Percentiles rank a stretch among this genome's conserved stretches.
phyloP scores from a whole-genome alignment of 306 rosid genomes.

The Medicago ruthenica region DNA sequence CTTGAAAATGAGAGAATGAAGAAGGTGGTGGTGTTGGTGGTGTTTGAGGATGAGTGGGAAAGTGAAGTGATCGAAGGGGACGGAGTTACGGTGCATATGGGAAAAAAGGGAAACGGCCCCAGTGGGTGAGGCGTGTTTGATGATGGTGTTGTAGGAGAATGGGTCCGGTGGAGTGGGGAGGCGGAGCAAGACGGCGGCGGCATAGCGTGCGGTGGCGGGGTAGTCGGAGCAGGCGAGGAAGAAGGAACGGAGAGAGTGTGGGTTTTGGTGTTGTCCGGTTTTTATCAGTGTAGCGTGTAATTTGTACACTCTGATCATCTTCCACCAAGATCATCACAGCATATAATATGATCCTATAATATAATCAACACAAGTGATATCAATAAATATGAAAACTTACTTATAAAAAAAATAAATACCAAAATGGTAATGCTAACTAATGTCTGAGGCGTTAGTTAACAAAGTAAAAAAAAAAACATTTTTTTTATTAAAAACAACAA shows the following conservation, averaged over 20 bases:
- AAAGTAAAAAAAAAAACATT: no score
- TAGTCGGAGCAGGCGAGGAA: conserved; percentile 47
- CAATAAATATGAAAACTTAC: no score
- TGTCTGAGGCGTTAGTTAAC: no score
- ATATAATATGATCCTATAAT: background rate
- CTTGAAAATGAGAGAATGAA: conserved; percentile 57
- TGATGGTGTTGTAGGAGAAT: conserved; percentile 52
- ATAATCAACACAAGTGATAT: no score
- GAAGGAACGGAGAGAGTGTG: conserved; percentile 48
- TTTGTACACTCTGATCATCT: conserved; percentile 55
- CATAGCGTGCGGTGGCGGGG: conserved; percentile 48
- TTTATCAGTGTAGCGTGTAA: conserved; percentile 60
- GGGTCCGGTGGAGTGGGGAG: conserved; percentile 47
- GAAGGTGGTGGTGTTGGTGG: conserved; percentile 20
- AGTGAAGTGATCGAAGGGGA: conserved; percentile 59
- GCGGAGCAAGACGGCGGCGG: conserved; percentile 51
- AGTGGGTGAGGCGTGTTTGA: conserved; percentile 53
- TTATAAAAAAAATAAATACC: no score
- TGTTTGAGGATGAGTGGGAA: conserved; percentile 66
- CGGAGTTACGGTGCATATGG: conserved; percentile 52
- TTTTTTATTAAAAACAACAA: no score
- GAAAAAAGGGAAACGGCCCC: conserved; percentile 49
- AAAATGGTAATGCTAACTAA: no score
- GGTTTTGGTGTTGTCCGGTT: conserved; percentile 48
- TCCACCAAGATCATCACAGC: background rate